Base-by-base conservation (phyloP, 1,139 yeast species). In the Nadsonia commutata region DNA sequence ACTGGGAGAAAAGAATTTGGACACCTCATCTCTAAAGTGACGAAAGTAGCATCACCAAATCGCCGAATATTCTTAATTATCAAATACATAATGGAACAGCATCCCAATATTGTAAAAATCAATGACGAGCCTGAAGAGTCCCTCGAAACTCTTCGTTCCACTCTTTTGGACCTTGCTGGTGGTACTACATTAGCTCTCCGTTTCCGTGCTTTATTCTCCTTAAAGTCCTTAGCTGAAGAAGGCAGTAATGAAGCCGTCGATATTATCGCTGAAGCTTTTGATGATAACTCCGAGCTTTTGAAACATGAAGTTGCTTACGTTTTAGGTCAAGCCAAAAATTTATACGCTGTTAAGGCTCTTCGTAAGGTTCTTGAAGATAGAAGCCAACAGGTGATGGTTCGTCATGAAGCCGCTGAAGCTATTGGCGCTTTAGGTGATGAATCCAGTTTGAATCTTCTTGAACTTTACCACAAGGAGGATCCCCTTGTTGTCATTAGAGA, bases 341-440 rank as follows among this genome's bases (percentile, higher is more conserved):
- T 78, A 52, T 64, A 74, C 45, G 88, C 95, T 45, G 83, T 93
- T 45, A 78, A 80, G 39, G 71, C 76, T 45, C 71, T 93, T 50
- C 74, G 85, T 59, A 68, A 71, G n/a, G 94, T 84, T 31, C 71
- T 90, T 53, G 64, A 66, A 46, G 80, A 81, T 58, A 54, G 57
- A 21, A 56, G 68, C 41, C 65, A 67, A 46, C 97, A 93, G 65
- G 70, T 83, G 47, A 93, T 93, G 97, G 99, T 93, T 33, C 81
- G 99, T 63, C 99, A 93, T 62, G 99, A 93, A 64, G 98, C 98
- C 18, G 98, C 98, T 11, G 99, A 93, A 65, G 98, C 97, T 27
- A 71, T 93, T 46, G 99, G 98, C 47, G 98, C 98, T 36, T 69
- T 93, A 45, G 95, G 95, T 41, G 94, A 86, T 61, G 64, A 66